Evolutionary conservation across 1,284 basidiomycete genomes (phyloP), one percentile per base, ranked within the genome.

Genomic region (Cryptococcus sp.): DNA sequence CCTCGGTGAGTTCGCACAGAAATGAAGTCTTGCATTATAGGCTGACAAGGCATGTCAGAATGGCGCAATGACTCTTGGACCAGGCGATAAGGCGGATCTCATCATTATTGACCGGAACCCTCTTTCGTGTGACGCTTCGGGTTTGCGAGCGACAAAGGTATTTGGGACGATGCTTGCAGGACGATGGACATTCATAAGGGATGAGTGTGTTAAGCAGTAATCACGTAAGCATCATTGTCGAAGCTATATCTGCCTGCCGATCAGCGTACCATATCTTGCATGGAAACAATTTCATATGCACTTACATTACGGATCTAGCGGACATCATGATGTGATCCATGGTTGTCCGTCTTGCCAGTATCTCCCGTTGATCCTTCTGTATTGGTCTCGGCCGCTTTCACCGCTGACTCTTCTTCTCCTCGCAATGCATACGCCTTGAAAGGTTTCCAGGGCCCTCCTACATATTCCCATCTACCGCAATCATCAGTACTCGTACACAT

Each of bases 101-200:
- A 45, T 67, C 17, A 52, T 74, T 0, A 43, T 74, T 2, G 48
- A 46, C 11, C 20, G n/a, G 6, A 62, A 76, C 53, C 74, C 73
- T 10, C 53, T 73, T 4, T 19, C 25, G 41, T 63, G 64, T 26
- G 61, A 60, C 41, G 69, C 68, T 6, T 50, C 56, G 16, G 64
- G 65, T 11, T 49, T 76, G 22, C 51, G 72, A 37, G 50, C 41
- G 11, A 66, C 70, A 54, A 20, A 59, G 25, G 66, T 68, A 1
- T 46, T 40, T n/a, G 70, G 60, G 1, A 74, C 74, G 1, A 64
- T 74, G 67, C 59, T 76, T 15, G 68, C 62, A 1, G 74, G 73
- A 16, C 46, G 63, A 10, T 72, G 69, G 63, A 76, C 72, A 10
- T 58, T 53, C 50, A 38, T 43, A 26, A 43, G 29, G 29, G 29